These are phyloP conservation scores for Sarocladium kiliense DNA, from an alignment of 2,329 filamentous ascomycete species.

Conservation along the genomic window DNA sequence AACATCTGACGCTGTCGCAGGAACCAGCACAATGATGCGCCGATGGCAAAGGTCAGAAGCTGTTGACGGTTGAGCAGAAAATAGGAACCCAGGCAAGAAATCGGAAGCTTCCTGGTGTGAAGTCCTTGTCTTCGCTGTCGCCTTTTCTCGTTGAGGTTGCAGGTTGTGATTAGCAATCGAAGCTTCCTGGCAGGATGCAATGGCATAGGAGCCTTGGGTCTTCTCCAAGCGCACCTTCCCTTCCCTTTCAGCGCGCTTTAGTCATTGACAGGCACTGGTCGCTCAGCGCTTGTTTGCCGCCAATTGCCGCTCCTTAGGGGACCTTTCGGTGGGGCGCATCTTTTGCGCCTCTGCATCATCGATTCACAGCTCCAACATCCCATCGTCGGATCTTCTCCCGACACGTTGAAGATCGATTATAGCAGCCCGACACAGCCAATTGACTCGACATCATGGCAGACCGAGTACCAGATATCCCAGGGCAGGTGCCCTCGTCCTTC, in stretches of 20 bases:
- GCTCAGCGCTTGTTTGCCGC: not conserved
- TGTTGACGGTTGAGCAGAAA: too few species aligned
- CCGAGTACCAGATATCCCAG: slow-evolving; percentile 18
- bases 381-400: not conserved
- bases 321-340: not conserved
- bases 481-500: slow-evolving; percentile 74
- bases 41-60: not conserved
- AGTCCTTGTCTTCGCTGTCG: not conserved
- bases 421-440: not conserved
- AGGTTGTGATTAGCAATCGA: not conserved
- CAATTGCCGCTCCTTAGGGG: not conserved
- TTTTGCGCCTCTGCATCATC: slow-evolving; percentile 1
- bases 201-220: not conserved
- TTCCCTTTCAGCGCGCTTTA: not conserved
- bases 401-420: not conserved
- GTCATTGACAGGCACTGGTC: too few species aligned
- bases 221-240: not conserved
- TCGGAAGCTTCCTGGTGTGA: too few species aligned
- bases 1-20: slow-evolving; percentile 9
- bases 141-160: not conserved
- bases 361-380: slow-evolving; percentile 9
- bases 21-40: not conserved
- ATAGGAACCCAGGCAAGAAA: too few species aligned
- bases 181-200: not conserved
- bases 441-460: slow-evolving; percentile 25